Evolutionary conservation across 1,284 basidiomycete genomes (phyloP).

Genomic region (Cutaneotrichosporon cavernicola): DNA sequence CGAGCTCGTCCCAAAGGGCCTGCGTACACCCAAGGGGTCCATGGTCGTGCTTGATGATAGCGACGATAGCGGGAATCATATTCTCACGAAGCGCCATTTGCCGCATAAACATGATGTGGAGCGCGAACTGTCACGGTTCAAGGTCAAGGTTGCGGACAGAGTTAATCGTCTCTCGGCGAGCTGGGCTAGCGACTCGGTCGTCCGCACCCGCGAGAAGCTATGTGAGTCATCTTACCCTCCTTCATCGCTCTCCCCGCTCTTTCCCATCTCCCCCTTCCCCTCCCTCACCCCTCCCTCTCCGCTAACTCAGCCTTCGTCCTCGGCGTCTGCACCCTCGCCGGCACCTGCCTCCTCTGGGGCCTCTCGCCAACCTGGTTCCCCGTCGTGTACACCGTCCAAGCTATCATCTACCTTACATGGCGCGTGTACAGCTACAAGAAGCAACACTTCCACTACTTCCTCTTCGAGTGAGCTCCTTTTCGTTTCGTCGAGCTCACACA

Average conservation of each 20-base stretch:
- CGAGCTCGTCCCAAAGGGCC: slow-evolving; percentile 61
- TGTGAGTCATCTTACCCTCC: slow-evolving; percentile 39
- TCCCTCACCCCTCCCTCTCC: background rate
- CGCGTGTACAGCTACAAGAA: slow-evolving; percentile 82
- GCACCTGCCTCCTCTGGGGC: slow-evolving; percentile 78
- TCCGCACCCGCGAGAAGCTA: slow-evolving; percentile 81
- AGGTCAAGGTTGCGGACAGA: slow-evolving; percentile 60
- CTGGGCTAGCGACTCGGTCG: slow-evolving; percentile 85
- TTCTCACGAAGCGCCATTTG: slow-evolving; percentile 28
- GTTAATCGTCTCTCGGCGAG: slow-evolving; percentile 69
- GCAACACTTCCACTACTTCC: slow-evolving; percentile 85
- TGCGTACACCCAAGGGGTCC: slow-evolving; percentile 54
- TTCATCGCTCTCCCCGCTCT: background rate
- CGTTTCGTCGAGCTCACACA: background rate
- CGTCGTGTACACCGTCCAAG: slow-evolving; percentile 62
- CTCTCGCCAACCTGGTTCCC: slow-evolving; percentile 73
- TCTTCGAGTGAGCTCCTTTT: slow-evolving; percentile 63
- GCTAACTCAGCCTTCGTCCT: slow-evolving; percentile 73
- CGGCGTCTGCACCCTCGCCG: slow-evolving; percentile 81
- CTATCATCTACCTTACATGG: slow-evolving; percentile 72
- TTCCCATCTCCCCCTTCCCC: background rate
- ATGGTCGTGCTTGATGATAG: slow-evolving; percentile 36
- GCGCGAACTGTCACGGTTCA: slow-evolving; percentile 77
- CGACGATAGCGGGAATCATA: slow-evolving; percentile 15
- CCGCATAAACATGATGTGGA: slow-evolving; percentile 65